Evolutionary conservation across 495 filamentous ascomycete species (phyloP).

Genomic region (Neurospora africana): DNA sequence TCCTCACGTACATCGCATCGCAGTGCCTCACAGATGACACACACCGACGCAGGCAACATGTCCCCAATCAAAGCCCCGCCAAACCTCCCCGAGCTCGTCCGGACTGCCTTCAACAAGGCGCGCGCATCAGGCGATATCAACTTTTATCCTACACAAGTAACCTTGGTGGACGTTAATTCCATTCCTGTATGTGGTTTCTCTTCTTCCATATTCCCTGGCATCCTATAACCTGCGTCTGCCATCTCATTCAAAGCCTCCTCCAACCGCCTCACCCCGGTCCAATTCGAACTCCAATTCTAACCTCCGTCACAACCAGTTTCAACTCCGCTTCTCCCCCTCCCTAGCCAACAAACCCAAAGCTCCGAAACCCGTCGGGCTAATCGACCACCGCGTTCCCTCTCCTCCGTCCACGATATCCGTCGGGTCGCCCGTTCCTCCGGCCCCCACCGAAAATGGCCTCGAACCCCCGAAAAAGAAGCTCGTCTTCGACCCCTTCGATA

Average conservation of each 20-base stretch:
- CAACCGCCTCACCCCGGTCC: no score
- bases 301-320: conserved; percentile 34
- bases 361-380: conserved; percentile 28
- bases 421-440: background rate
- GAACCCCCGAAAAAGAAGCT: background rate
- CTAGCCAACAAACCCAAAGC: conserved; percentile 60
- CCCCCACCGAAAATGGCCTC: background rate
- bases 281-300: background rate
- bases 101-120: conserved; percentile 42
- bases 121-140: conserved; percentile 42
- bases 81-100: conserved; percentile 44
- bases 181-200: conserved; percentile 34
- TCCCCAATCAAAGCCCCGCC: conserved; percentile 12
- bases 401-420: conserved; percentile 1
- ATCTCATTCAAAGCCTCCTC: no score
- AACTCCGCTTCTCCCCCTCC: conserved; percentile 69
- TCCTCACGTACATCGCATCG: background rate
- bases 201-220: no score
- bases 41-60: conserved; percentile 8
- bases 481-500: conserved; percentile 57
- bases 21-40: conserved; percentile 3
- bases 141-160: conserved; percentile 51
- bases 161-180: conserved; percentile 41
- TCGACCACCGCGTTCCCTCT: conserved; percentile 6
- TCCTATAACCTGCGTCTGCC: no score